These are phyloP conservation scores for Vitis cinerea DNA, from an alignment of 164 flowering plant genomes.

Conservation along the genomic window DNA sequence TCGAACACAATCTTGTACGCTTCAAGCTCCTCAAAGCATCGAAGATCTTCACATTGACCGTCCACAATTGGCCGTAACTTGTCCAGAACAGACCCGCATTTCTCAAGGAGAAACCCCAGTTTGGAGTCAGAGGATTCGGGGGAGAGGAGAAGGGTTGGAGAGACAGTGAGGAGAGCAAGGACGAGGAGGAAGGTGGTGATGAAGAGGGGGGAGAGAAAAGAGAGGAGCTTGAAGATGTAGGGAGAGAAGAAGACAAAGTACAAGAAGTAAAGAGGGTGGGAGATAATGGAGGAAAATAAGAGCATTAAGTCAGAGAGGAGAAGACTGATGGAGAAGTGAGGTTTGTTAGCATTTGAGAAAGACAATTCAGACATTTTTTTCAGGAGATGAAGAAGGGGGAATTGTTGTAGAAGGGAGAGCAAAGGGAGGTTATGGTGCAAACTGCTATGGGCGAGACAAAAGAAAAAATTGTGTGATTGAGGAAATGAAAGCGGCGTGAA, in stretches of 20 bases:
- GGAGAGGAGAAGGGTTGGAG: constrained; percentile 19
- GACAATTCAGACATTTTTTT: constrained; percentile 38
- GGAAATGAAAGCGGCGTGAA: constrained; percentile 49
- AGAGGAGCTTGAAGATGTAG: constrained; percentile 60
- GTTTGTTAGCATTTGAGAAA: constrained; percentile 19
- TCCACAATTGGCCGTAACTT: constrained; percentile 19
- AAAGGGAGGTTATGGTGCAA: not conserved
- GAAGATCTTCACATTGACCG: constrained; percentile 12
- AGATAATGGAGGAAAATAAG: constrained; percentile 42
- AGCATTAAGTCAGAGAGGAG: constrained; percentile 36
- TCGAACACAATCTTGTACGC: constrained; percentile 48
- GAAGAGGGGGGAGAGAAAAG: constrained; percentile 78
- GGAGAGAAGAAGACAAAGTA: constrained; percentile 82
- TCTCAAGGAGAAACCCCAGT: constrained; percentile 22
- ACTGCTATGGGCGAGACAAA: not conserved
- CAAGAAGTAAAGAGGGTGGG: constrained; percentile 69
- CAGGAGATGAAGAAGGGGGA: constrained; percentile 7
- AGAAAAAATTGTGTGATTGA: constrained; percentile 9
- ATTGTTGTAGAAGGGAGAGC: constrained; percentile 6
- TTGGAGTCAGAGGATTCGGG: constrained; percentile 19
- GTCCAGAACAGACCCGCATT: constrained; percentile 19
- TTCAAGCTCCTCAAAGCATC: constrained; percentile 32
- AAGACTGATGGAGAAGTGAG: constrained; percentile 26
- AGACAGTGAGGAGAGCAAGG: constrained; percentile 40
- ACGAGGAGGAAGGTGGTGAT: constrained; percentile 69